A percentile compares a stretch with the other conserved stretches of the same genome.
Conservation (phyloP, 345 rosid species). For the Euclidium syriacum region DNA sequence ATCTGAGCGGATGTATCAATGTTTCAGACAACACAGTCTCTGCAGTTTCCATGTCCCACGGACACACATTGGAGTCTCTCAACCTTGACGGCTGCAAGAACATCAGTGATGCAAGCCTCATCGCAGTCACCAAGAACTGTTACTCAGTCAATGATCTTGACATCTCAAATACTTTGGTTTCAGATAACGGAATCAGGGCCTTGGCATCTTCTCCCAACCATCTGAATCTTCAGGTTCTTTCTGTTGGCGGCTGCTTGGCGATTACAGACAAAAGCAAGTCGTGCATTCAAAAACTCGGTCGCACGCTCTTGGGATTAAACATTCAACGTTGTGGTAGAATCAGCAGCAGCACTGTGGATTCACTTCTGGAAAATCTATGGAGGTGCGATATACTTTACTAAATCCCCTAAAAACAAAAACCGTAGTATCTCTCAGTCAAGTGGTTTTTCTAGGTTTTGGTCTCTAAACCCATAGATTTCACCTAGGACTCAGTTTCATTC, state of each 20-base stretch:
- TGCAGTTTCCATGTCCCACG: constrained; percentile 54
- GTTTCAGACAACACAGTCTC: constrained; percentile 59
- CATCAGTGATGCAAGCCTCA: constrained; percentile 63
- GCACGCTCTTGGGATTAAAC: constrained; percentile 71
- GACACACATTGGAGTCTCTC: constrained; percentile 67
- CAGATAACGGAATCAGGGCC: constrained; percentile 60
- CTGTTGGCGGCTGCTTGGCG: constrained; percentile 63
- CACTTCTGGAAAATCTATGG: constrained; percentile 66
- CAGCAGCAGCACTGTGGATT: constrained; percentile 50
- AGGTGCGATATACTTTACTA: constrained; percentile 83
- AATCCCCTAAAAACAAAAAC: constrained; percentile 20
- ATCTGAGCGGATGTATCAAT: constrained; percentile 64
- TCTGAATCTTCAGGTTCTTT: constrained; percentile 75
- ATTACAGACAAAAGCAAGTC: constrained; percentile 66
- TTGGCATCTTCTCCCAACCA: constrained; percentile 48
- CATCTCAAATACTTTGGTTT: constrained; percentile 55
- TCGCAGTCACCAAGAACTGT: constrained; percentile 63
- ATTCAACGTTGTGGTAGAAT: constrained; percentile 75
- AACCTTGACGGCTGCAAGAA: constrained; percentile 77
- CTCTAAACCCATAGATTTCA: constrained; percentile 45
- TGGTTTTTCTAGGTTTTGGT: constrained; percentile 61
- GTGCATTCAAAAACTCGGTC: constrained; percentile 53
- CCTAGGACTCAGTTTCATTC: constrained; percentile 37
- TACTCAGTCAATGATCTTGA: constrained; percentile 67
- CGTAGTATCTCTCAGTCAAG: constrained; percentile 1